These are phyloP conservation scores for Fusarium floridanum DNA, from an alignment of 2,329 filamentous ascomycete genomes.

Conservation along the genomic window DNA sequence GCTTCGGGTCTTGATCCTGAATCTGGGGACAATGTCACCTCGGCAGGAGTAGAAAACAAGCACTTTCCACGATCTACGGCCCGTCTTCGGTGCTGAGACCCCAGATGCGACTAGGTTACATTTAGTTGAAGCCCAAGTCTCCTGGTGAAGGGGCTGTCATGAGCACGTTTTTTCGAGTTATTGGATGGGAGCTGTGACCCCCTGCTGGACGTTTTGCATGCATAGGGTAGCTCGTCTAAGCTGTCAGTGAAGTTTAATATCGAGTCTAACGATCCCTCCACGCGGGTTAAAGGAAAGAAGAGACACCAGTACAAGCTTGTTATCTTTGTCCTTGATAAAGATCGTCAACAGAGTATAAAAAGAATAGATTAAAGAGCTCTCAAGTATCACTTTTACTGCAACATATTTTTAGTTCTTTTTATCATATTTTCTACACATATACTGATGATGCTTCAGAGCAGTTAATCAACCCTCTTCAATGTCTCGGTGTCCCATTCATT, in stretches of 20 bases:
- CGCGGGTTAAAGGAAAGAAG: background rate
- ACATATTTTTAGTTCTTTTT: background rate
- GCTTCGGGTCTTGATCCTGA: constrained; percentile 14
- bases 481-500: background rate
- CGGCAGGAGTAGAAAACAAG: constrained; percentile 1
- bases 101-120: constrained; percentile 29
- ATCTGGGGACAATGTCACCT: constrained; percentile 18
- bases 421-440: background rate
- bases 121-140: constrained; percentile 16
- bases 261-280: background rate
- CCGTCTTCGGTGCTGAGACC: constrained; percentile 35
- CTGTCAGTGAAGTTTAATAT: background rate
- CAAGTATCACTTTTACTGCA: no score
- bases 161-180: background rate
- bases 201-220: background rate
- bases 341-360: background rate
- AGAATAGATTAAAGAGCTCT: background rate
- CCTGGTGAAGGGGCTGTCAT: constrained; percentile 15
- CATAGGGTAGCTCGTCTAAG: constrained; percentile 4
- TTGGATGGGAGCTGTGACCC: background rate
- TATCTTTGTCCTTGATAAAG: background rate
- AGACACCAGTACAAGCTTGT: background rate
- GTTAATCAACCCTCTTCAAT: background rate
- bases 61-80: constrained; percentile 25
- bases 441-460: background rate